Percentiles rank a stretch among this genome's conserved stretches.
Conservation (phyloP, 345 rosid genomes). For the Eucalyptus curtisii region DNA sequence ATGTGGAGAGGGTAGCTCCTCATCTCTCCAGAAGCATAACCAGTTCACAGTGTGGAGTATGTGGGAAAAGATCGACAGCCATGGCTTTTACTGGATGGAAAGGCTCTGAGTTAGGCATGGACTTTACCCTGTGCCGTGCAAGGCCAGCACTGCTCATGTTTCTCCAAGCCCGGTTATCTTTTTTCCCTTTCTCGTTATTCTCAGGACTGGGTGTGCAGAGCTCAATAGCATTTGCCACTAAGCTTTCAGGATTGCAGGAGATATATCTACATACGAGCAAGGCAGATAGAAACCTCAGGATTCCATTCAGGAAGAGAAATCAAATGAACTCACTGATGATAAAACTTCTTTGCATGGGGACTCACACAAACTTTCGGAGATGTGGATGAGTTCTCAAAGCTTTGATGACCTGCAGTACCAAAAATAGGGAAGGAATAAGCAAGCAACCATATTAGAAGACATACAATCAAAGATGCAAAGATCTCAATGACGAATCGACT, state of each 20-base stretch:
- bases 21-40: constrained; percentile 90
- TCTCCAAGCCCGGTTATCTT: constrained; percentile 52
- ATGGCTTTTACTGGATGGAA: constrained; percentile 86
- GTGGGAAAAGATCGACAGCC: constrained; percentile 98
- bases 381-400: constrained; percentile 66
- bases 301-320: background rate
- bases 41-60: constrained; percentile 90
- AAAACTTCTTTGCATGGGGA: constrained; percentile 4
- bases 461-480: background rate
- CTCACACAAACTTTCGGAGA: constrained; percentile 74
- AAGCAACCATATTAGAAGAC: background rate
- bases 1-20: background rate
- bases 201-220: constrained; percentile 78
- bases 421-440: background rate
- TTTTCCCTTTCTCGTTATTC: constrained; percentile 52
- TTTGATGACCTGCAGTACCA: constrained; percentile 55
- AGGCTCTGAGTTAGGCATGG: constrained; percentile 86
- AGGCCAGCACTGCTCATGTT: constrained; percentile 68
- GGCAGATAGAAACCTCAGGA: background rate
- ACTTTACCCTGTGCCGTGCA: constrained; percentile 79
- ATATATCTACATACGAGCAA: constrained; percentile 41
- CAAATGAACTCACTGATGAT: background rate
- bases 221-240: constrained; percentile 88
- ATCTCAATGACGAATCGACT: background rate
- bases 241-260: constrained; percentile 93